Evolutionary conservation across 73 alveolate genomes (phyloP).

Genomic region (Tetrahymena thermophila): DNA sequence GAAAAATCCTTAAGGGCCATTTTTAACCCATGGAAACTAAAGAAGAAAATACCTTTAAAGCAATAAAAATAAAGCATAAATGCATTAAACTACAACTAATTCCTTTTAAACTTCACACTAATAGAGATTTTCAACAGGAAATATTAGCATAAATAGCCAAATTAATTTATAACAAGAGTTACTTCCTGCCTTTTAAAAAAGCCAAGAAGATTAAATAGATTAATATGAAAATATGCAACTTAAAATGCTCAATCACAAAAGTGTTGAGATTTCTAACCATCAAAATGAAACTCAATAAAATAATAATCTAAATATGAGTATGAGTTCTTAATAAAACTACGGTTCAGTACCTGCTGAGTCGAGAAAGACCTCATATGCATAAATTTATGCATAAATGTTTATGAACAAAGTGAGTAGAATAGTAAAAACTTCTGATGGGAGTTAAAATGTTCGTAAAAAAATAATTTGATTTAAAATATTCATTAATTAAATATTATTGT

Average conservation of each 20-base stretch:
- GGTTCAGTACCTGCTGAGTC: neutral
- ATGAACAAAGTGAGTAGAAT: neutral
- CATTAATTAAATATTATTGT: neutral
- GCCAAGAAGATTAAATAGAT: neutral
- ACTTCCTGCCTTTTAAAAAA: neutral
- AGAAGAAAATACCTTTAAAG: neutral
- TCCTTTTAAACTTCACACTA: neutral
- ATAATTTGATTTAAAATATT: neutral
- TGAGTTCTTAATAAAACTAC: neutral
- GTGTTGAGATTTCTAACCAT: neutral
- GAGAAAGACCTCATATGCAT: neutral
- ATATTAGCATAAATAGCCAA: neutral
- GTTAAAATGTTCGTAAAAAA: neutral
- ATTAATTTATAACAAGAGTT: neutral
- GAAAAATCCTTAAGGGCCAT: neutral
- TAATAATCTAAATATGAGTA: neutral
- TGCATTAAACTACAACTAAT: neutral
- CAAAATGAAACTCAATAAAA: neutral
- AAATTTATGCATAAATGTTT: neutral
- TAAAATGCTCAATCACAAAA: neutral
- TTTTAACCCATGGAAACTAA: neutral
- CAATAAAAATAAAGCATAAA: neutral
- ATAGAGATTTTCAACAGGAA: neutral
- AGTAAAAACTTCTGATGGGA: neutral
- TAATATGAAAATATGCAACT: neutral